Evolutionary conservation across 352 stramenopile species (phyloP).

Genomic region (Globisporangium spinosum): DNA sequence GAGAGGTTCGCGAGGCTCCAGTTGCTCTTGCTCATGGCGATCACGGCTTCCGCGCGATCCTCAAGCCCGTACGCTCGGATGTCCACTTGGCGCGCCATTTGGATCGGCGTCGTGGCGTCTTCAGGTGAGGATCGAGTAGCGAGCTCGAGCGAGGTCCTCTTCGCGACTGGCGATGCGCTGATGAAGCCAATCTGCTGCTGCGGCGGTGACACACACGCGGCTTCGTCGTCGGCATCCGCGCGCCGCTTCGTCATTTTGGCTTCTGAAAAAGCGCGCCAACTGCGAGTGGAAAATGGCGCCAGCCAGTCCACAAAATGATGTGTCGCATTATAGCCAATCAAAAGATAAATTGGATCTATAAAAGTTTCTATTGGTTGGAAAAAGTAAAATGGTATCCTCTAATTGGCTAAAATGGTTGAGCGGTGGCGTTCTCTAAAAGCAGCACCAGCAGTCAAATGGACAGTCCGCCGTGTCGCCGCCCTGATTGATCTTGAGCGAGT

Average conservation of each 20-base stretch:
- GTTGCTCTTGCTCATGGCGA: constrained; percentile 34
- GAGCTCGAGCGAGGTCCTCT: not conserved
- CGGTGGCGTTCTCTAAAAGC: constrained; percentile 45
- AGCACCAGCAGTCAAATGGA: constrained; percentile 90
- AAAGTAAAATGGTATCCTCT: not conserved
- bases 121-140: not conserved
- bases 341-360: no score
- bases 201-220: not conserved
- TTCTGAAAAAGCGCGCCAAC: constrained; percentile 13
- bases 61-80: constrained; percentile 71
- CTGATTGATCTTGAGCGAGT: constrained; percentile 77
- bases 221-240: not conserved
- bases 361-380: constrained; percentile 21
- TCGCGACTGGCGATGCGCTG: not conserved
- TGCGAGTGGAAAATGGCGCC: not conserved
- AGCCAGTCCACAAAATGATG: not conserved
- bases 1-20: constrained; percentile 63
- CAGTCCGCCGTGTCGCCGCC: constrained; percentile 83
- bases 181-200: not conserved
- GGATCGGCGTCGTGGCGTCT: no score
- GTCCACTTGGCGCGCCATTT: constrained; percentile 35
- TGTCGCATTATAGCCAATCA: constrained; percentile 4
- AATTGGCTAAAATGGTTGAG: constrained; percentile 21
- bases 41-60: constrained; percentile 72
- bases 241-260: constrained; percentile 12